Evolutionary conservation across 352 stramenopile genomes (phyloP).

Genomic region (Globisporangium spinosum): DNA sequence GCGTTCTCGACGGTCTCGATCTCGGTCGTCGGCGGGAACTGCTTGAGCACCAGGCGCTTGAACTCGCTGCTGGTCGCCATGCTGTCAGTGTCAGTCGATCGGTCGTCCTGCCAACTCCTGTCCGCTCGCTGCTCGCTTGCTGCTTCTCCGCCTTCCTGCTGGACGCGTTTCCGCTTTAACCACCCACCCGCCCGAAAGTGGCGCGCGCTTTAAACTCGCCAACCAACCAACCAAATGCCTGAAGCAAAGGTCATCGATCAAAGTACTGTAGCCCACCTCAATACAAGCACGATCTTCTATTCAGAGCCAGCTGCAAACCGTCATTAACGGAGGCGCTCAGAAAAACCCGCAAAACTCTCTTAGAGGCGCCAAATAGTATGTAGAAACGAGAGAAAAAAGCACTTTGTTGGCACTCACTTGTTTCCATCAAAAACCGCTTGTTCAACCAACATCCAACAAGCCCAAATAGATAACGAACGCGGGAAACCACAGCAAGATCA

Average conservation of each 20-base stretch:
- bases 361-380: no score
- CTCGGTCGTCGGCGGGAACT: slow-evolving; percentile 78
- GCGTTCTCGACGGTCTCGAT: slow-evolving; percentile 73
- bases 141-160: background rate
- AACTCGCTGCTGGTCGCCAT: slow-evolving; percentile 80
- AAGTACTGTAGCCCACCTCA: background rate
- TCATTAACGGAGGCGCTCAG: no score
- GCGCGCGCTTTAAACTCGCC: slow-evolving; percentile 8
- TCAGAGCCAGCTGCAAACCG: background rate
- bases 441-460: slow-evolving; percentile 4
- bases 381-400: background rate
- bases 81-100: background rate
- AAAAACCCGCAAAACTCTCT: no score
- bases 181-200: background rate
- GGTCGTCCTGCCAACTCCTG: background rate
- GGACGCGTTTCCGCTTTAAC: background rate
- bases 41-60: slow-evolving; percentile 85
- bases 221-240: slow-evolving; percentile 10
- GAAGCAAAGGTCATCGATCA: background rate
- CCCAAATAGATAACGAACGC: background rate
- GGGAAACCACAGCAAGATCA: background rate
- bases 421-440: background rate
- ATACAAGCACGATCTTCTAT: slow-evolving; percentile 5
- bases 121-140: background rate
- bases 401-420: background rate